A percentile compares a stretch with the other conserved stretches of the same genome.
Conservation (phyloP, 2,329 filamentous ascomycete species). For the Hypoxylon rubiginosum region DNA sequence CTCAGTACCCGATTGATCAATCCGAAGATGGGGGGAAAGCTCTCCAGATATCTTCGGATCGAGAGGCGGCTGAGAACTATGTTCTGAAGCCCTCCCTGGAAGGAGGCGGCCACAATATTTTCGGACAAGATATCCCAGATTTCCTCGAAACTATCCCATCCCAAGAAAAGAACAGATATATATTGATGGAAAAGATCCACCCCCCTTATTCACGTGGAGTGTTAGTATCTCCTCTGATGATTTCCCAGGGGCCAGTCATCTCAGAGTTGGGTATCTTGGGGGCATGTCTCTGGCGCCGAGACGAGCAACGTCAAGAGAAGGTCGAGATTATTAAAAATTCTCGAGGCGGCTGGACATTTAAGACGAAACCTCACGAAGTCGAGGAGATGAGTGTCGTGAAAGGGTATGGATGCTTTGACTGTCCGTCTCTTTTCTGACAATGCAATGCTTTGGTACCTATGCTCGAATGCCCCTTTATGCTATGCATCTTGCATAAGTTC, state of each 20-base stretch:
- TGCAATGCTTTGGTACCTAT: not conserved
- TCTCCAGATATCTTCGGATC: slow-evolving; percentile 45
- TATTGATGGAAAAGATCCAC: slow-evolving; percentile 58
- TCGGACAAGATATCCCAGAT: slow-evolving; percentile 54
- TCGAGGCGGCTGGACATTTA: slow-evolving; percentile 58
- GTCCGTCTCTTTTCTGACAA: slow-evolving; percentile 46
- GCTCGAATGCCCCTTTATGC: not conserved
- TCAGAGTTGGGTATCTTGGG: slow-evolving; percentile 61
- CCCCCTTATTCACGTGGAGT: slow-evolving; percentile 51
- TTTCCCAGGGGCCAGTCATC: slow-evolving; percentile 55
- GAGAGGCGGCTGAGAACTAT: slow-evolving; percentile 45
- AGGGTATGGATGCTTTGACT: slow-evolving; percentile 62
- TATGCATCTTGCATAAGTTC: not conserved
- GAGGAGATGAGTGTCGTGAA: slow-evolving; percentile 63
- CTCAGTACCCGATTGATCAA: slow-evolving; percentile 54
- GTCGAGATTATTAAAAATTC: slow-evolving; percentile 53
- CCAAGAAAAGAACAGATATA: slow-evolving; percentile 52
- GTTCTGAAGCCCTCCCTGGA: slow-evolving; percentile 61
- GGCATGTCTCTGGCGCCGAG: slow-evolving; percentile 54
- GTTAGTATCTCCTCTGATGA: slow-evolving; percentile 51
- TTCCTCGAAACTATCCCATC: slow-evolving; percentile 48
- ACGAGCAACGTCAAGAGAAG: slow-evolving; percentile 10
- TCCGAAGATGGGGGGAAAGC: slow-evolving; percentile 49
- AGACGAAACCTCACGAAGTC: slow-evolving; percentile 57
- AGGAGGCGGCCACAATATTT: slow-evolving; percentile 60